Base-by-base conservation (phyloP, 208 protist genomes). In the Leishmania braziliensis region DNA sequence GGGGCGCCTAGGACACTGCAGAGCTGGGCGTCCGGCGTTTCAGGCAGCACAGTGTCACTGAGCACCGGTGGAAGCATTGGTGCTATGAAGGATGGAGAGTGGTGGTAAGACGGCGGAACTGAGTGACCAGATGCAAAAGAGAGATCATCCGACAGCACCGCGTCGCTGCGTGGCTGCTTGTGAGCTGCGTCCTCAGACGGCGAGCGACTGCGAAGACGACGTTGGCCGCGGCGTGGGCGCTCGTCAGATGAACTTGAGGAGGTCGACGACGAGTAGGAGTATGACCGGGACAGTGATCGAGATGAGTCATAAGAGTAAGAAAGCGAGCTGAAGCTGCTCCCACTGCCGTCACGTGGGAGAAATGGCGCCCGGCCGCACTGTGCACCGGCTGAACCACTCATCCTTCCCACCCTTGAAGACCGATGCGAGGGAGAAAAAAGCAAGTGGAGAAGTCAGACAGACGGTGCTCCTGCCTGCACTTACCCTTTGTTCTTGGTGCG, bases 271-370 rank as follows among this genome's bases (percentile, higher is more conserved):
- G 82, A 75, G 56, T 29, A 65, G 8, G 82, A 86, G 2, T 68
- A 69, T n/a, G 26, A 75, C 68, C 68, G 51, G 26, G 78, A 80
- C 54, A 48, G 80, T 16, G 73, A 62, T 33, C 77, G 80, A 6
- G 76, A 80, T 18, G 39, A 78, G 53, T 73, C 46, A 50, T 79
- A 84, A 53, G 70, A 75, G 76, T 80, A 82, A 29, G 82, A 86
- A 33, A 78, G 79, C 29, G 71, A 82, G 14, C 69, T 74, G 16
- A 62, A 72, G 50, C 62, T 70, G 68, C 66, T 80, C 23, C 26
- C 51, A 48, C 76, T 80, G 76, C 39, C 81, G 36, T 77, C 68
- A 18, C 63, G 54, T 3, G 65, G 60, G 16, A 5, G 51, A 9
- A 62, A 65, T 23, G 75, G 46, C 56, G 33, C 56, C 5, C 81